Conservation (phyloP, 2,329 filamentous ascomycete genomes). For the Pseudogymnoascus sp. region DNA sequence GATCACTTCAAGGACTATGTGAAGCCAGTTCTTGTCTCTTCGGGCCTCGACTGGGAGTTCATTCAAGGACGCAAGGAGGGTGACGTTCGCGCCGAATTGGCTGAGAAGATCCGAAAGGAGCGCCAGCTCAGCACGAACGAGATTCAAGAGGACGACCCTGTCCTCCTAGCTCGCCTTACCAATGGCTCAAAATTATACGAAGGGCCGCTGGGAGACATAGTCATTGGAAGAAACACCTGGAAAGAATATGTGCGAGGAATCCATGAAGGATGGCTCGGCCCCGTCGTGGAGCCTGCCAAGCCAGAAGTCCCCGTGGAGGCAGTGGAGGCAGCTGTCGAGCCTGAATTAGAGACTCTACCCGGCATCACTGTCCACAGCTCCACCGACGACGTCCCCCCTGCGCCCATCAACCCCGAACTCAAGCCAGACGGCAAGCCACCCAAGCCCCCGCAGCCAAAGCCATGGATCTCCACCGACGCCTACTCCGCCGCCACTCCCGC, state of each 20-base stretch:
- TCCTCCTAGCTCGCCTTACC: slow-evolving; percentile 56
- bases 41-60: slow-evolving; percentile 92
- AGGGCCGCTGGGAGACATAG: slow-evolving; percentile 73
- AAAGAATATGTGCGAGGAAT: slow-evolving; percentile 92
- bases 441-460: slow-evolving; percentile 54
- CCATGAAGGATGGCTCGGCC: slow-evolving; percentile 94
- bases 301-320: slow-evolving; percentile 21
- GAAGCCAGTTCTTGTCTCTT: slow-evolving; percentile 84
- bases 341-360: slow-evolving; percentile 22
- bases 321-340: slow-evolving; percentile 18
- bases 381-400: slow-evolving; percentile 22
- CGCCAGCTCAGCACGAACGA: slow-evolving; percentile 39
- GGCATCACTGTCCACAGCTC: slow-evolving; percentile 24
- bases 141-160: slow-evolving; percentile 44
- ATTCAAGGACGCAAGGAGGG: slow-evolving; percentile 86
- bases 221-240: slow-evolving; percentile 89
- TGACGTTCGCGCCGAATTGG: slow-evolving; percentile 80
- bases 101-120: slow-evolving; percentile 73
- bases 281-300: slow-evolving; percentile 56
- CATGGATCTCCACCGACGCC: slow-evolving; percentile 66
- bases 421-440: slow-evolving; percentile 49
- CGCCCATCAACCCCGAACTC: slow-evolving; percentile 16
- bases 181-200: slow-evolving; percentile 64
- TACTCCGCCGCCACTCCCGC: slow-evolving; percentile 64
- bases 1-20: slow-evolving; percentile 96